phyloP scores from a whole-genome alignment of 805 yeast species.

The Monosporozyma unispora region DNA sequence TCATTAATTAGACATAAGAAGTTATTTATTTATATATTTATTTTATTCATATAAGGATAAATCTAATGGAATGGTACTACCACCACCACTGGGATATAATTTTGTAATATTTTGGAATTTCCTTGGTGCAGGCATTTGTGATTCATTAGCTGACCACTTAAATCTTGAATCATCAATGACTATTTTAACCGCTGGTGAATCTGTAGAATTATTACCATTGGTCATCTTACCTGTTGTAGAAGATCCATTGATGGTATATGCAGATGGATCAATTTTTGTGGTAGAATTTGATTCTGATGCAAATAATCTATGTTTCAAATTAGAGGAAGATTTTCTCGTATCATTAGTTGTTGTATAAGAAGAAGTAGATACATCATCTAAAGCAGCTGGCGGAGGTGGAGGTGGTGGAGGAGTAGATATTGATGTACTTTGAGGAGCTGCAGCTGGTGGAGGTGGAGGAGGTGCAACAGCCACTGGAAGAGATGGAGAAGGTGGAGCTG shows the following conservation, averaged over 20 bases:
- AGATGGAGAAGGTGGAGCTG: conserved; percentile 14
- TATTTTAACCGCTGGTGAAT: conserved; percentile 21
- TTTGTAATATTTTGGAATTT: conserved; percentile 61
- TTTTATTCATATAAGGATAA: conserved; percentile 25
- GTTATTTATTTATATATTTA: background rate
- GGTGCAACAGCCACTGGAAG: conserved; percentile 1
- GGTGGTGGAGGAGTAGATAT: conserved; percentile 18
- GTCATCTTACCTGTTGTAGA: conserved; percentile 1
- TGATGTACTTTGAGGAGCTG: conserved; percentile 21
- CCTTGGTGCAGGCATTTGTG: conserved; percentile 82
- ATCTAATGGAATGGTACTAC: conserved; percentile 81
- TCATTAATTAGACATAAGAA: background rate
- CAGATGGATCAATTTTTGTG: conserved; percentile 9
- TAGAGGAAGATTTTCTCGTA: background rate
- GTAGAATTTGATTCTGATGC: conserved; percentile 23
- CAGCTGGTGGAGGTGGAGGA: conserved; percentile 16
- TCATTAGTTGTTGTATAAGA: background rate
- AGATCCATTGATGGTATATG: conserved; percentile 10
- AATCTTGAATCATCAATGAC: conserved; percentile 64
- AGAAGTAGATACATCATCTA: conserved; percentile 9
- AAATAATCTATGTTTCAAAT: conserved; percentile 24
- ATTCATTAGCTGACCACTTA: conserved; percentile 51
- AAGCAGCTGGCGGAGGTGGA: conserved; percentile 11
- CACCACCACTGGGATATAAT: conserved; percentile 91
- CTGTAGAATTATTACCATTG: conserved; percentile 10